A percentile compares a stretch with the other conserved stretches of the same genome.
These are phyloP conservation scores for Sphaerulina musiva DNA, from an alignment of 2,329 filamentous ascomycete genomes.

Conservation along the genomic window DNA sequence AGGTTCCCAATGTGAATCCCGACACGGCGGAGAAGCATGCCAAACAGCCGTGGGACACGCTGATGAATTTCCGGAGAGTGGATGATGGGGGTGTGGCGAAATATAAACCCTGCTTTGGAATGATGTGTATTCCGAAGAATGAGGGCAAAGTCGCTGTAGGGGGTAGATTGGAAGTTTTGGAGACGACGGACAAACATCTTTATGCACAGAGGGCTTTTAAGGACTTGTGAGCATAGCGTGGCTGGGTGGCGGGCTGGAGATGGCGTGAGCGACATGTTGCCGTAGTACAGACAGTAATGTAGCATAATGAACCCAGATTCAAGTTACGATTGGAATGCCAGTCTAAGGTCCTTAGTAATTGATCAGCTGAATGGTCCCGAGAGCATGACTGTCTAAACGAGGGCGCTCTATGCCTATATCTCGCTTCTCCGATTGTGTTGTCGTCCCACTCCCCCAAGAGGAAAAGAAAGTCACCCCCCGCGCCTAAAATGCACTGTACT, in stretches of 20 bases:
- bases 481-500: neutral
- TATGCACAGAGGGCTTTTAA: conserved; percentile 39
- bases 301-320: neutral
- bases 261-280: no score
- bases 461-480: neutral
- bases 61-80: conserved; percentile 55
- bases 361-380: neutral
- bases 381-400: neutral
- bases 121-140: conserved; percentile 54
- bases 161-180: conserved; percentile 52
- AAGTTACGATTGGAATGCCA: neutral
- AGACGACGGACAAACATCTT: conserved; percentile 52
- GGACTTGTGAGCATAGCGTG: conserved; percentile 26
- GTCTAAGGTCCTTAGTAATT: no score
- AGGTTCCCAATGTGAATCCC: conserved; percentile 59
- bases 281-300: neutral
- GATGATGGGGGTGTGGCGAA: conserved; percentile 55
- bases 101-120: conserved; percentile 62
- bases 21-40: conserved; percentile 54
- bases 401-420: neutral
- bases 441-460: neutral
- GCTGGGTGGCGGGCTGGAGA: no score
- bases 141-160: conserved; percentile 53
- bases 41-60: conserved; percentile 55
- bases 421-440: neutral